A percentile compares a stretch with the other conserved stretches of the same genome.
These are phyloP conservation scores for Plenodomus tracheiphilus DNA, from an alignment of 2,329 filamentous ascomycete species.

Conservation along the genomic window DNA sequence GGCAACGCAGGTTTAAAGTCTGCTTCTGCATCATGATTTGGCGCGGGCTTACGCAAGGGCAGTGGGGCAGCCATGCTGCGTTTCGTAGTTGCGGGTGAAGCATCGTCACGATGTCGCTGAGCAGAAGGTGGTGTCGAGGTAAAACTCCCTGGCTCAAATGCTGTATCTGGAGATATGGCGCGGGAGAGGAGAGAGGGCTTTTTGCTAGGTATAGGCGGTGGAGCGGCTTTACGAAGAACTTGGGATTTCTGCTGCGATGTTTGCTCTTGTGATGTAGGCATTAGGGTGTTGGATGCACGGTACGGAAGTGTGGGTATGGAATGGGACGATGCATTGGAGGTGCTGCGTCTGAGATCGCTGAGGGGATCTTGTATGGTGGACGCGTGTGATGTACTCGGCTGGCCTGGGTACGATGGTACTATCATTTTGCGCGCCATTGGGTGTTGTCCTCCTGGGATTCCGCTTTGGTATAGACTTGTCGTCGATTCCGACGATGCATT, in stretches of 20 bases:
- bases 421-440: slow-evolving; percentile 35
- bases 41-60: slow-evolving; percentile 14
- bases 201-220: slow-evolving; percentile 38
- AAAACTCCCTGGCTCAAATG: not conserved
- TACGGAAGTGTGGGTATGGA: slow-evolving; percentile 31
- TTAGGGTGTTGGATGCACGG: slow-evolving; percentile 11
- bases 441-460: slow-evolving; percentile 9
- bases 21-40: slow-evolving; percentile 24
- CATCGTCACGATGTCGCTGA: slow-evolving; percentile 30
- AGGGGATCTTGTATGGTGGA: slow-evolving; percentile 16
- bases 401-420: slow-evolving; percentile 31
- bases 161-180: slow-evolving; percentile 6
- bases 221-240: slow-evolving; percentile 39
- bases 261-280: not conserved
- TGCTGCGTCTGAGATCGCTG: slow-evolving; percentile 26
- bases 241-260: slow-evolving; percentile 17
- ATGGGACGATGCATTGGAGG: slow-evolving; percentile 32
- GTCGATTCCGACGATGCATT: slow-evolving; percentile 8
- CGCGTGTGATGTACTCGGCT: slow-evolving; percentile 18
- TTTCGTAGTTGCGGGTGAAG: slow-evolving; percentile 13
- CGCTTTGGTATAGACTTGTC: slow-evolving; percentile 19
- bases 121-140: slow-evolving; percentile 9
- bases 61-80: slow-evolving; percentile 33
- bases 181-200: slow-evolving; percentile 35
- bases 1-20: slow-evolving; percentile 36